Evolutionary conservation across 768 basidiomycete genomes (phyloP).

Genomic region (Tulasnella sp.): DNA sequence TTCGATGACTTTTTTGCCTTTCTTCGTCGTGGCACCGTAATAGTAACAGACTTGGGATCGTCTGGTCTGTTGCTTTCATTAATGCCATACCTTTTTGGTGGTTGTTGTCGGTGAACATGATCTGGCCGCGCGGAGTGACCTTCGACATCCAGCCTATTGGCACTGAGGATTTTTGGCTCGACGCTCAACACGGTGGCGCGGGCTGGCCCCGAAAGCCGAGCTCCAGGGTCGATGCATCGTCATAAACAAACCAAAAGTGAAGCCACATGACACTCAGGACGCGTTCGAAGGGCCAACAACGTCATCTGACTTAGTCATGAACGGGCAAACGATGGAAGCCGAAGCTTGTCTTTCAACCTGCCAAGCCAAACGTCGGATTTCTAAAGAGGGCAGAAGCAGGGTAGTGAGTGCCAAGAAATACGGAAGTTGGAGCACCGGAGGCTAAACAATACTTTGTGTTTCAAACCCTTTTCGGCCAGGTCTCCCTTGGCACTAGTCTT

Average conservation of each 20-base stretch:
- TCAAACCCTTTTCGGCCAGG: too few relatives aligned
- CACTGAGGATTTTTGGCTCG: not conserved
- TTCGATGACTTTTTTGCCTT: not conserved
- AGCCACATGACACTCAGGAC: not conserved
- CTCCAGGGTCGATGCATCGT: too few relatives aligned
- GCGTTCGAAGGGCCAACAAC: not conserved
- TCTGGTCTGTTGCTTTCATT: not conserved
- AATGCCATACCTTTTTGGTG: not conserved
- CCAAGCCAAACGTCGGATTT: not conserved
- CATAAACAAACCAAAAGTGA: too few relatives aligned
- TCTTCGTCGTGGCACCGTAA: not conserved
- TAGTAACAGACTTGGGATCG: not conserved
- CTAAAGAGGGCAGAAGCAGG: not conserved
- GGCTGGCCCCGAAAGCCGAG: too few relatives aligned
- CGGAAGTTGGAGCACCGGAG: not conserved
- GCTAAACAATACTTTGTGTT: not conserved
- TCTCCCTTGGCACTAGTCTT: not conserved
- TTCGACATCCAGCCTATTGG: not conserved
- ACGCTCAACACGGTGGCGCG: too few relatives aligned
- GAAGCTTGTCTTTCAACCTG: not conserved
- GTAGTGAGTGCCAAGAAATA: not conserved
- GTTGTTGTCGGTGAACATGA: not conserved
- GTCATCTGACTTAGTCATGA: not conserved
- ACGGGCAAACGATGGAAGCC: not conserved
- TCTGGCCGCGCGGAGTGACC: not conserved